These are phyloP conservation scores for Colletotrichum sp. DNA, from an alignment of 2,329 filamentous ascomycete species.

Conservation along the genomic window DNA sequence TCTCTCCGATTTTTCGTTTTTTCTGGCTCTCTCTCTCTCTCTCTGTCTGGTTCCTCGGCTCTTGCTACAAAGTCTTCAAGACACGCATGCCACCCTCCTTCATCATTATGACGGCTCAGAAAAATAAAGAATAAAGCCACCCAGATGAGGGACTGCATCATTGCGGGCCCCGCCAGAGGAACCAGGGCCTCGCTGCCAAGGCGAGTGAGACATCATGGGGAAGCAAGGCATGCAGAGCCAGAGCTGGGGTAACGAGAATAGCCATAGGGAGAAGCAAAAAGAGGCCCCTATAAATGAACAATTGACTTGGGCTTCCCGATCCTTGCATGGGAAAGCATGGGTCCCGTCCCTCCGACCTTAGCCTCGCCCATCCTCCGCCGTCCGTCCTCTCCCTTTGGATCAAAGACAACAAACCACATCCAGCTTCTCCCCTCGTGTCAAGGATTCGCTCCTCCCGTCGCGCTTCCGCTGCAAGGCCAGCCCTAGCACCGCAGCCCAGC, in stretches of 20 bases:
- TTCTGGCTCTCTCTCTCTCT: not conserved
- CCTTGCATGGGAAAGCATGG: not conserved
- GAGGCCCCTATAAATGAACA: conserved; percentile 10
- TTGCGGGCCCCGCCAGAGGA: not conserved
- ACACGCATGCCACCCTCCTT: not conserved
- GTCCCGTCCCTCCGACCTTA: not conserved
- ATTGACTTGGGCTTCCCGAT: not conserved
- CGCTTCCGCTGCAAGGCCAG: not conserved
- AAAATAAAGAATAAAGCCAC: not conserved
- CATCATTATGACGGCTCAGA: not conserved
- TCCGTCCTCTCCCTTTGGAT: conserved; percentile 3
- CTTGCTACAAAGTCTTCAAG: not conserved
- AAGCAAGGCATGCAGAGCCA: conserved; percentile 7
- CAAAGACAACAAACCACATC: conserved; percentile 10
- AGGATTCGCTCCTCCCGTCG: not conserved
- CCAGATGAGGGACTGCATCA: not conserved
- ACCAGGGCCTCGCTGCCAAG: not conserved
- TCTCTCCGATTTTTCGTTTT: not conserved
- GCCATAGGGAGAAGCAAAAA: conserved; percentile 9
- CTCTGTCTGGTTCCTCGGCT: not conserved
- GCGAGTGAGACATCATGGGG: conserved; percentile 5
- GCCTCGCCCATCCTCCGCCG: not conserved
- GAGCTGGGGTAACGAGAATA: conserved; percentile 15
- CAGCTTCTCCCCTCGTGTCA: not conserved
- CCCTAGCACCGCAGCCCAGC: not conserved